phyloP scores from a whole-genome alignment of 1,284 basidiomycete genomes.

The Leccinum solheimii region DNA sequence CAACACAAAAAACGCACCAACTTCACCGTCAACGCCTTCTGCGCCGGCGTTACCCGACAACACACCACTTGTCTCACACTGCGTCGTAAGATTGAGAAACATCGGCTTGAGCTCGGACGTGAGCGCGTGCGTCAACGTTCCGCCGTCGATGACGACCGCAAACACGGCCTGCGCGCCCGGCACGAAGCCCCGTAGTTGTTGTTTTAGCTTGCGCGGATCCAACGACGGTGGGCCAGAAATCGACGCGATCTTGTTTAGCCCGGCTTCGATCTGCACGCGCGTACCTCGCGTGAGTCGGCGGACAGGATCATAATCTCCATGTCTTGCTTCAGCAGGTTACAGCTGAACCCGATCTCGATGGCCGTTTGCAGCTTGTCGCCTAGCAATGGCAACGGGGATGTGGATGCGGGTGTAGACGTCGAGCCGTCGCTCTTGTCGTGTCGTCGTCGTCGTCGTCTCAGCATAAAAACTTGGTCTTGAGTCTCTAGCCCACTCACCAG shows the following conservation, averaged over 20 bases:
- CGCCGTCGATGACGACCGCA: constrained; percentile 96
- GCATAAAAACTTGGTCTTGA: background rate
- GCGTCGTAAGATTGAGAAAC: constrained; percentile 91
- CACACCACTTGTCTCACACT: constrained; percentile 96
- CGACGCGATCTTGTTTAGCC: constrained; percentile 92
- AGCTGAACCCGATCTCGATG: constrained; percentile 94
- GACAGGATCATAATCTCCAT: constrained; percentile 98
- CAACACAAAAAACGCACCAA: constrained; percentile 55
- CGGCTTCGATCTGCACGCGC: constrained; percentile 87
- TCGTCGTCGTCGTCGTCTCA: too few species aligned
- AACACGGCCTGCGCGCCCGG: constrained; percentile 73
- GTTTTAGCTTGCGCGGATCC: constrained; percentile 42
- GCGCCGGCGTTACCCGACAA: constrained; percentile 94
- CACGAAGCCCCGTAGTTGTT: constrained; percentile 55
- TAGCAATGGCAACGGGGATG: constrained; percentile 22
- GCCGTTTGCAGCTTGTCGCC: constrained; percentile 98
- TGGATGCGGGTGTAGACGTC: too few species aligned
- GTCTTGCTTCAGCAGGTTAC: constrained; percentile 86
- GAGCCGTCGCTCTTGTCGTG: too few species aligned
- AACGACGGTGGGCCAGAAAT: constrained; percentile 65
- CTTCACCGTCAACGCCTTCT: constrained; percentile 95
- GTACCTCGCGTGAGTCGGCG: constrained; percentile 78
- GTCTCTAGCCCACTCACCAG: constrained; percentile 46
- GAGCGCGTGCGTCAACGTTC: constrained; percentile 85
- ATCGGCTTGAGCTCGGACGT: constrained; percentile 76